phyloP scores from a whole-genome alignment of 2,329 filamentous ascomycete genomes.

The Mollisiaceae sp. region DNA sequence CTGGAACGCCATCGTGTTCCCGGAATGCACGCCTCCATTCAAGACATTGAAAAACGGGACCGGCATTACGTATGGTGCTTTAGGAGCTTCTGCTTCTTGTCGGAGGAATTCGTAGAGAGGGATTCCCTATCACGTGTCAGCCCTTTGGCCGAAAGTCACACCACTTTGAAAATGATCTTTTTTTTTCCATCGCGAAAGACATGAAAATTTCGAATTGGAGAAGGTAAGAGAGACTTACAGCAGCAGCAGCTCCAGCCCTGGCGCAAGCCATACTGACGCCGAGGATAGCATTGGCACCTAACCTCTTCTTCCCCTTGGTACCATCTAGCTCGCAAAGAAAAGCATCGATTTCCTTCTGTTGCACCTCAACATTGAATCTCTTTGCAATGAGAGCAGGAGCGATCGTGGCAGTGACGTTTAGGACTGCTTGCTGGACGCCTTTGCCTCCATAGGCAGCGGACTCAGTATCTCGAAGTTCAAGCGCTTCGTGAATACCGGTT shows the following conservation, averaged over 20 bases:
- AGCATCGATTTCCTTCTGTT: conserved; percentile 57
- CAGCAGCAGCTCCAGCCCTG: conserved; percentile 60
- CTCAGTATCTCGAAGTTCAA: conserved; percentile 52
- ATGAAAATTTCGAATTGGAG: not conserved
- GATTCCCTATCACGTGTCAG: conserved; percentile 46
- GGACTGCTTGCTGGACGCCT: conserved; percentile 59
- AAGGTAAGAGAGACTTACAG: conserved; percentile 40
- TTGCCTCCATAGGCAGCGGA: conserved; percentile 59
- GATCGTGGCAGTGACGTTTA: conserved; percentile 60
- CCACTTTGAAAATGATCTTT: not conserved
- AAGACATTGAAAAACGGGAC: conserved; percentile 64
- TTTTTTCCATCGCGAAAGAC: not conserved
- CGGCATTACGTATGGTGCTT: conserved; percentile 55
- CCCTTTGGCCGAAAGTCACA: not conserved
- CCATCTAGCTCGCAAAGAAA: conserved; percentile 61
- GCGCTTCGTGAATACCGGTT: conserved; percentile 44
- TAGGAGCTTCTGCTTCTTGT: conserved; percentile 48
- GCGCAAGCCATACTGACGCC: conserved; percentile 65
- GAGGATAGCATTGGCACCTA: conserved; percentile 65
- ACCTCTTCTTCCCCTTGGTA: conserved; percentile 61
- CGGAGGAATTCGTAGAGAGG: conserved; percentile 64
- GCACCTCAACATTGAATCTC: conserved; percentile 55
- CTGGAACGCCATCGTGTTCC: conserved; percentile 57
- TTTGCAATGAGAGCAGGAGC: conserved; percentile 59
- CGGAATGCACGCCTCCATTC: conserved; percentile 53